Evolutionary conservation across 352 stramenopile species (phyloP).

Genomic region (Phytophthora ramorum): DNA sequence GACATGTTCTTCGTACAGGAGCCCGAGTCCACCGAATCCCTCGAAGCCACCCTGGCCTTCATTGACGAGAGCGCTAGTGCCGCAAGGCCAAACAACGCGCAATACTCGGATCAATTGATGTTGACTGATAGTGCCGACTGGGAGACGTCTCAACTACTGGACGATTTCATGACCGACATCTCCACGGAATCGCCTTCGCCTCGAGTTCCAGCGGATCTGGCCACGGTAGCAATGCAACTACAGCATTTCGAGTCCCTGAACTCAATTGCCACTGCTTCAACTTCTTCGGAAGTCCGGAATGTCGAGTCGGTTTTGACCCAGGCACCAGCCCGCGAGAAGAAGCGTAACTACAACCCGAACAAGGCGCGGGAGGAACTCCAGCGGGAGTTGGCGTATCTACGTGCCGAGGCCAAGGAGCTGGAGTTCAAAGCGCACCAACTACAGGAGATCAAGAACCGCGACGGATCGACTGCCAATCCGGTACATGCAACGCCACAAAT

Average conservation of each 20-base stretch:
- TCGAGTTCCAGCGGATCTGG: background rate
- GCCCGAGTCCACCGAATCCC: slow-evolving; percentile 20
- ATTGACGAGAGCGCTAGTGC: slow-evolving; percentile 21
- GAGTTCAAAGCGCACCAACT: slow-evolving; percentile 28
- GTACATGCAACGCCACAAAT: background rate
- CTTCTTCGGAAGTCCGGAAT: background rate
- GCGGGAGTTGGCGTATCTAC: slow-evolving; percentile 30
- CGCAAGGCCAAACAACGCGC: background rate
- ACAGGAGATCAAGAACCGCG: slow-evolving; percentile 14
- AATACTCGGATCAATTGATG: background rate
- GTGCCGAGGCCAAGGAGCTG: slow-evolving; percentile 22
- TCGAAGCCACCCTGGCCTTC: slow-evolving; percentile 27
- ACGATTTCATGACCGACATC: slow-evolving; percentile 20
- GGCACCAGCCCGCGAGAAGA: slow-evolving; percentile 9
- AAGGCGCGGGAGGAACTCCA: slow-evolving; percentile 35
- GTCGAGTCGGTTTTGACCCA: background rate
- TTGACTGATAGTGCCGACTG: slow-evolving; percentile 9
- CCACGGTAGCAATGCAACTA: background rate
- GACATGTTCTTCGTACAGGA: slow-evolving; percentile 25
- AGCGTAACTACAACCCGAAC: slow-evolving; percentile 37
- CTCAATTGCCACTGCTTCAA: background rate
- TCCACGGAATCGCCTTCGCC: slow-evolving; percentile 10
- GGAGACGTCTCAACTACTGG: slow-evolving; percentile 11
- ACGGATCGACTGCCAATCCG: slow-evolving; percentile 1
- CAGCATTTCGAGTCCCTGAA: background rate